Percentiles rank a stretch among this genome's conserved stretches.
Evolutionary conservation across 495 filamentous ascomycete species (phyloP).

Genomic region (Mycothermus thermophilus): DNA sequence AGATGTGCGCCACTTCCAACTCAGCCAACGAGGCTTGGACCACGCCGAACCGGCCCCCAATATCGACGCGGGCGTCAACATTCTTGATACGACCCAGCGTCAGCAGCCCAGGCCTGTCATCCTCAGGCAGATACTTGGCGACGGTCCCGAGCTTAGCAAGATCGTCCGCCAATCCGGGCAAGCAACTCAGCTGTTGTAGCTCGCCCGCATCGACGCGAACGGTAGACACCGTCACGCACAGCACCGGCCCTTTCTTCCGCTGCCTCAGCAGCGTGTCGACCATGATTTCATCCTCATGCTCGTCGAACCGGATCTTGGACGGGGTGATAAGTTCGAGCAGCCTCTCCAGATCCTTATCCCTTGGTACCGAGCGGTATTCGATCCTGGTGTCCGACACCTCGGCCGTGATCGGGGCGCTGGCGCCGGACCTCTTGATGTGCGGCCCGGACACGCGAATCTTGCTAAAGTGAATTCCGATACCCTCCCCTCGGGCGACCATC

Average conservation of each 20-base stretch:
- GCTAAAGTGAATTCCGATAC: conserved; percentile 56
- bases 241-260: conserved; percentile 72
- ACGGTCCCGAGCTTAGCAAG: conserved; percentile 70
- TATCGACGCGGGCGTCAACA: conserved; percentile 41
- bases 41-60: conserved; percentile 51
- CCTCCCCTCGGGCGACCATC: conserved; percentile 54
- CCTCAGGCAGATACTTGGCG: conserved; percentile 88
- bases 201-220: conserved; percentile 44
- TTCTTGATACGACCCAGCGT: conserved; percentile 55
- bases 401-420: conserved; percentile 35
- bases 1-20: conserved; percentile 68
- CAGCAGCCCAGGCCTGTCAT: conserved; percentile 82
- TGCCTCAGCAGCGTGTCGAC: conserved; percentile 86
- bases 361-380: conserved; percentile 61
- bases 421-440: conserved; percentile 32
- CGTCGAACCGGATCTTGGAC: conserved; percentile 81
- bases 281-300: conserved; percentile 80
- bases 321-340: conserved; percentile 80
- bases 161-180: conserved; percentile 64
- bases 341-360: conserved; percentile 65
- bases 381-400: conserved; percentile 51
- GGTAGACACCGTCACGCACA: conserved; percentile 52
- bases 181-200: conserved; percentile 43
- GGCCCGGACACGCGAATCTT: conserved; percentile 63
- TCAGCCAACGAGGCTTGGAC: conserved; percentile 43